Evolutionary conservation across 768 basidiomycete genomes (phyloP), one percentile per base, ranked within the genome.

Genomic region (Boletus subparvulus): DNA sequence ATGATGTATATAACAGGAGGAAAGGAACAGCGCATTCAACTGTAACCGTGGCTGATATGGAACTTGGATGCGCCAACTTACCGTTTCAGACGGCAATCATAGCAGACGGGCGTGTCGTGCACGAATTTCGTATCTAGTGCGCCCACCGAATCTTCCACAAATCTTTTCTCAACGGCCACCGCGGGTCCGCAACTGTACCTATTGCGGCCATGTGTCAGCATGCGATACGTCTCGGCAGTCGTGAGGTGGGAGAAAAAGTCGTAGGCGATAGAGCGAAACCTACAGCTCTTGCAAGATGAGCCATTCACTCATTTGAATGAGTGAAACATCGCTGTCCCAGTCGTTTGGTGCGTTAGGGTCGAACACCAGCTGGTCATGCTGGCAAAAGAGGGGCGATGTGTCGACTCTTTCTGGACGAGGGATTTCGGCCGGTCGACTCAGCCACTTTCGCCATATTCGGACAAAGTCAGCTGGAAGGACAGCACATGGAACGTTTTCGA

Each of bases 361-460:
- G 47, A 92, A 74, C 14, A 75, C 69, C 9, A 93, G 78, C 58
- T 77, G 69, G 6, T 75, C 75, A 69, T 94, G 92, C 55, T 81
- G 73, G 70, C 92, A 94, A 47, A 91, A 62, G 64, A 89, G 85
- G 10, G 67, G 63, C 13, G 77, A 73, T 61, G 85, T 92, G 68
- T 90, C 83, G 36, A 92, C 66, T 6, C 50, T 55, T n/a, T 79
- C 78, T 0, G 92, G 91, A 32, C 90, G 82, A 32, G 74, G 59
- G 48, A 74, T 65, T 55, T 82, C 81, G 8, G 76, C 71, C 16
- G 87, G 87, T 50, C 78, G 79, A 51, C 74, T 73, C 8, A 86
- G 65, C 92, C 92, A 94, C 54, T 78, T 77, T 52, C 77, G 77
- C 92, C 92, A 94, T 39, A 74, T 64, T 26, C 79, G 83, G 47